Base-by-base conservation (phyloP, 1,284 basidiomycete species). In the Cryptococcus floricola region DNA sequence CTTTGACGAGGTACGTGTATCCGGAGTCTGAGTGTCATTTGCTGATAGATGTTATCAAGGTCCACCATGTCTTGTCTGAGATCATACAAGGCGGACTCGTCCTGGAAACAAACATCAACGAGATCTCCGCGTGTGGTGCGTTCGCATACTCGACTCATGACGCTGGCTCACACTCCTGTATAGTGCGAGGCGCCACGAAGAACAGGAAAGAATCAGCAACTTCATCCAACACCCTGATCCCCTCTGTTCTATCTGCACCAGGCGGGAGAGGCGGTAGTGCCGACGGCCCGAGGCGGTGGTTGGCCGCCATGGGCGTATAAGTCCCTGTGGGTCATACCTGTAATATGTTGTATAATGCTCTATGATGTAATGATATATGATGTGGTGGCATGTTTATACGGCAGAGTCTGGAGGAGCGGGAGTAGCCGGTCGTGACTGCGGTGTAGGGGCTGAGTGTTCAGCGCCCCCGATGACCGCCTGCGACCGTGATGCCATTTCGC, bases 81-180 rank as follows among this genome's bases (percentile, higher is more conserved):
- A 87, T 98, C 48, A 91, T 99, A 31, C 94, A 98, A 78, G 96
- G 94, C 28, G 96, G 96, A 0, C 81, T 98, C 34, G 96, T 99
- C 2, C 80, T 98, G n/a, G 96, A 99, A 76, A 99, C 96, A 6
- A 96, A 95, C 72, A 88, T 96, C 52, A 88, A 89, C 61, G 91
- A 94, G 75, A 96, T 96, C 54, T 85, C 87, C 61, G 78, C 77
- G 56, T 84, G 86, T 64, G 85, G 90, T 89, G 66, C 63, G 85
- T 80, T 34, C 27, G 48, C 39, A 18, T 38, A 16, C 34, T 28
- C 19, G 16, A 44, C 10, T 18, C 28, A 23, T 27, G 27, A 52
- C 50, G 14, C n/a, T n/a, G 16, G 62, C 42, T 37, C 41, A 38
- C 23, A 16, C 39, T 25, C 49, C 37, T 18, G 25, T 34, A 18